phyloP scores from a whole-genome alignment of 768 basidiomycete genomes.

The Lyophyllum shimeji region DNA sequence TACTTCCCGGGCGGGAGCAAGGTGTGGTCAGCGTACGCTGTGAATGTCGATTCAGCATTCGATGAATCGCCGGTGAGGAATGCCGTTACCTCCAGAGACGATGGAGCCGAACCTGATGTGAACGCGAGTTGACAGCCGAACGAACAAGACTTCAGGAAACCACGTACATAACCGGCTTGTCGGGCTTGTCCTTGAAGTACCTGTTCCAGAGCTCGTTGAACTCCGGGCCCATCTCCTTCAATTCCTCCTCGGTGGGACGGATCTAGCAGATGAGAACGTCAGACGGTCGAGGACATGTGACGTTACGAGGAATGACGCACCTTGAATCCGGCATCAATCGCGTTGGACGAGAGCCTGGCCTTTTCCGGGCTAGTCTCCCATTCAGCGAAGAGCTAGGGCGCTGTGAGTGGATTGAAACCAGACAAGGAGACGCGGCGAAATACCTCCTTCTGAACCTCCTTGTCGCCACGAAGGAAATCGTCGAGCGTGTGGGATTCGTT shows the following conservation, averaged over 20 bases:
- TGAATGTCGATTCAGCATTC: neutral
- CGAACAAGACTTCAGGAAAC: neutral
- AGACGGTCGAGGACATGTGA: neutral
- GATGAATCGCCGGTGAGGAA: no score
- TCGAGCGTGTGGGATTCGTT: constrained; percentile 63
- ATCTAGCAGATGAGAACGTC: constrained; percentile 40
- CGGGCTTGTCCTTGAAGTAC: constrained; percentile 80
- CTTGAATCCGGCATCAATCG: constrained; percentile 77
- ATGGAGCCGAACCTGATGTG: constrained; percentile 61
- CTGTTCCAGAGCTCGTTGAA: constrained; percentile 66
- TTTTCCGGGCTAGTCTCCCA: constrained; percentile 70
- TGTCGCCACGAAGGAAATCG: constrained; percentile 70
- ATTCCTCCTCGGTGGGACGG: constrained; percentile 65
- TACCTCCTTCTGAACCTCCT: constrained; percentile 57
- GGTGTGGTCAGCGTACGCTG: constrained; percentile 69
- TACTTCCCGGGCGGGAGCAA: constrained; percentile 72
- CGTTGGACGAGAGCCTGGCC: constrained; percentile 66
- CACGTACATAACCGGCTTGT: constrained; percentile 71
- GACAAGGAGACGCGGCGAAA: constrained; percentile 4
- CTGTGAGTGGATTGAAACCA: neutral
- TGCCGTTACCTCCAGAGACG: constrained; percentile 49
- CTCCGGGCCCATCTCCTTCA: constrained; percentile 79
- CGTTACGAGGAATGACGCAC: constrained; percentile 21
- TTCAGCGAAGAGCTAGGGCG: constrained; percentile 51
- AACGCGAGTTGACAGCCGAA: neutral